Percentiles rank a stretch among this genome's conserved stretches.
These are phyloP conservation scores for Nematocida ironsii DNA, from an alignment of 371 early-diverging fungal species.

Conservation along the genomic window DNA sequence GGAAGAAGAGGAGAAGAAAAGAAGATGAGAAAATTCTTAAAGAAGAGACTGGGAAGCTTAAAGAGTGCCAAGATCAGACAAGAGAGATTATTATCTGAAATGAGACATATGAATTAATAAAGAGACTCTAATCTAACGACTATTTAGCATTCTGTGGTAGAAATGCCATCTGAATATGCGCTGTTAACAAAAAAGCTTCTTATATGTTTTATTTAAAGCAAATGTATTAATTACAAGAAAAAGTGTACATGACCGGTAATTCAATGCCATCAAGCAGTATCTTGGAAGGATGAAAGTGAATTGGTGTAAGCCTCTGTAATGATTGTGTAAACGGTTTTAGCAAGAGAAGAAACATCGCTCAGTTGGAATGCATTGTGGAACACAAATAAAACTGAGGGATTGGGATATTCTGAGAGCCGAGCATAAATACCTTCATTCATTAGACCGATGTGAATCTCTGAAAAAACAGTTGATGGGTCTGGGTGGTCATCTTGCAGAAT, in stretches of 20 bases:
- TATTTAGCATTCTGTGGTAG: neutral
- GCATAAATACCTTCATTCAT: neutral
- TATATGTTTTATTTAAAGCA: neutral
- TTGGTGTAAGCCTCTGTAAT: neutral
- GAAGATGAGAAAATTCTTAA: conserved; percentile 69
- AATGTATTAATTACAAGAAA: neutral
- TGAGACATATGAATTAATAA: conserved; percentile 43
- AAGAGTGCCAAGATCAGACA: conserved; percentile 65
- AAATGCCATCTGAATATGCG: neutral
- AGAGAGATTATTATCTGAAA: conserved; percentile 53
- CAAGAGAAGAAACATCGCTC: neutral
- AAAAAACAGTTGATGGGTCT: neutral
- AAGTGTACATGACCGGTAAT: too few species aligned
- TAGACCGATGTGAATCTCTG: neutral
- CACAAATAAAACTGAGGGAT: conserved; percentile 16
- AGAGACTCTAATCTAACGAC: neutral
- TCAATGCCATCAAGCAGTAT: too few species aligned
- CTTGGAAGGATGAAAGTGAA: neutral
- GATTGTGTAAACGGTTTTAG: neutral
- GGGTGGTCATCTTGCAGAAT: conserved; percentile 41
- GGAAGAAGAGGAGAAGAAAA: conserved; percentile 66
- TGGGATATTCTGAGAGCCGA: conserved; percentile 27
- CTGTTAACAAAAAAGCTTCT: neutral
- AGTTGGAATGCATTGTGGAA: conserved; percentile 13
- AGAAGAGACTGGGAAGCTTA: conserved; percentile 68